phyloP scores from a whole-genome alignment of 1,284 basidiomycete species.

The Irpex sp. region DNA sequence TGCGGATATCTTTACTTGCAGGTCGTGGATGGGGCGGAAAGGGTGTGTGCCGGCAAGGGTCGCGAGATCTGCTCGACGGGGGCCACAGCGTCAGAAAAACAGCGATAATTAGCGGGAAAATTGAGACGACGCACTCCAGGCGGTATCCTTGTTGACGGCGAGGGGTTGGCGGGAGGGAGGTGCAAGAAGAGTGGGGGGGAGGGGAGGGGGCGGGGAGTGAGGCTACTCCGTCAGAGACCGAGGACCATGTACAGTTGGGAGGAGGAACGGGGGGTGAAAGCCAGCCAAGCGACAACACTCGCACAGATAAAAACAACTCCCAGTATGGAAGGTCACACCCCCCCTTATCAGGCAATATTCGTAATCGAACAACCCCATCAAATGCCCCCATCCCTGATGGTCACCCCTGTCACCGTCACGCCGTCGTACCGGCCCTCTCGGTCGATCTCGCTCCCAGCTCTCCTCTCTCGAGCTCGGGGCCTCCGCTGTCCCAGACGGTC shows the following conservation, averaged over 20 bases:
- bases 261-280: constrained; percentile 9
- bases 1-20: constrained; percentile 20
- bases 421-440: too few relatives aligned
- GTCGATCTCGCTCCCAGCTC: too few relatives aligned
- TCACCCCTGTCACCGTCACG: too few relatives aligned
- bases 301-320: background rate
- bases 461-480: too few relatives aligned
- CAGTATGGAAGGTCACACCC: background rate
- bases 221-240: constrained; percentile 22
- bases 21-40: constrained; percentile 37
- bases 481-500: too few relatives aligned
- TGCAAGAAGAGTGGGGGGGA: constrained; percentile 26
- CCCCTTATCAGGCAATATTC: background rate
- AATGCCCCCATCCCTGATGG: background rate
- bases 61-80: constrained; percentile 71
- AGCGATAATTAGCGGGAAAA: constrained; percentile 1
- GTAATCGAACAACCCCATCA: background rate
- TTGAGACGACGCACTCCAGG: constrained; percentile 55
- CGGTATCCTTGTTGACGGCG: constrained; percentile 75
- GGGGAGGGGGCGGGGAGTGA: constrained; percentile 12
- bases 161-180: constrained; percentile 43
- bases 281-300: background rate
- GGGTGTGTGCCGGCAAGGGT: constrained; percentile 85
- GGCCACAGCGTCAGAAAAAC: constrained; percentile 6
- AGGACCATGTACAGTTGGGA: constrained; percentile 23